Conservation (phyloP, 257 asterid species). For the Linaria vulgaris region DNA sequence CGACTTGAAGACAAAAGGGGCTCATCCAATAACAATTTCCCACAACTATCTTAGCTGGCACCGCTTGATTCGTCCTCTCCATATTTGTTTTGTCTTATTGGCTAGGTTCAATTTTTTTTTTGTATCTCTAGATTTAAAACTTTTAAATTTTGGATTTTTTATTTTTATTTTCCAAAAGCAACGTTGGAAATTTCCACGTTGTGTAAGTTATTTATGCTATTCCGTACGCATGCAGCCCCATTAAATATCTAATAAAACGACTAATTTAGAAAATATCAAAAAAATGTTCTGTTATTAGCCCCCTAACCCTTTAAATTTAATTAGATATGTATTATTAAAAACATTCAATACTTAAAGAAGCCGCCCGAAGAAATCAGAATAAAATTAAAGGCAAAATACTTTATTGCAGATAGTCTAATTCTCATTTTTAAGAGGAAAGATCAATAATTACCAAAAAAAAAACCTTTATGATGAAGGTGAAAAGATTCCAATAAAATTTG, state of each 20-base stretch:
- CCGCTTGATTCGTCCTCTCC: constrained; percentile 14
- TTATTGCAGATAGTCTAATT: no score
- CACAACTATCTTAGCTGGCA: constrained; percentile 12
- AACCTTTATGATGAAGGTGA: no score
- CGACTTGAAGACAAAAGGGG: constrained; percentile 33
- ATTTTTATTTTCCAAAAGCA: no score
- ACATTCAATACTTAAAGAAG: not conserved
- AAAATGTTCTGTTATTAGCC: no score
- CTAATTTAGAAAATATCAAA: no score
- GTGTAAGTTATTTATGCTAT: not conserved
- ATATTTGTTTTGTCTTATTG: constrained; percentile 19
- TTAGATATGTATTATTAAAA: no score
- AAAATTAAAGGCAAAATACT: no score
- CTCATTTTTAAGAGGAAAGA: no score
- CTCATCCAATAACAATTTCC: not conserved
- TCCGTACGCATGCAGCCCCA: no score
- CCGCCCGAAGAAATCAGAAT: not conserved
- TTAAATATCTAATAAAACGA: no score
- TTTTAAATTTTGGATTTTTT: no score
- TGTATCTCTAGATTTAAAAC: not conserved
- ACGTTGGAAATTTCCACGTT: not conserved
- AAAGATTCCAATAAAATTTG: not conserved
- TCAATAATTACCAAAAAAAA: no score
- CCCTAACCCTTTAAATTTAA: not conserved
- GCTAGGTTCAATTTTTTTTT: constrained; percentile 17